Percentiles rank a stretch among this genome's conserved stretches.
Conservation (phyloP, 2,329 filamentous ascomycete species). For the Alternaria infectoria region DNA sequence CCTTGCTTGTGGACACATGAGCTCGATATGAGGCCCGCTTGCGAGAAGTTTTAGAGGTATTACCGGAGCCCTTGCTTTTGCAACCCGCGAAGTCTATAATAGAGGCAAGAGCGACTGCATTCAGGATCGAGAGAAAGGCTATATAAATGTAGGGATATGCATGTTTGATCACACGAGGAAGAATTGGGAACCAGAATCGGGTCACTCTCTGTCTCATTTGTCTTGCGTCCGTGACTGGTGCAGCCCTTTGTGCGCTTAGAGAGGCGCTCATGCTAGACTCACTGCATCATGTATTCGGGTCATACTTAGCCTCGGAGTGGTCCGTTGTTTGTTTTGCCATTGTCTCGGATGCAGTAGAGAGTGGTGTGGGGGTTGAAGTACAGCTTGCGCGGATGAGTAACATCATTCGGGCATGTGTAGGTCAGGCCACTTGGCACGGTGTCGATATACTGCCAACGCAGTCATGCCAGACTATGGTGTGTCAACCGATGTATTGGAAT, state of each 20-base stretch:
- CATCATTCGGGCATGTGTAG: neutral
- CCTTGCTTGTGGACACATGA: conserved; percentile 61
- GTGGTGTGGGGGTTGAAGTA: neutral
- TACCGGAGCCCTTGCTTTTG: neutral
- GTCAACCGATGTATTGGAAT: neutral
- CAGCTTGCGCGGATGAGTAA: neutral
- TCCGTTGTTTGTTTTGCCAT: neutral
- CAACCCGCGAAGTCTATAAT: neutral
- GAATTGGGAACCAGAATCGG: neutral
- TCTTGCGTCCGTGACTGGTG: neutral
- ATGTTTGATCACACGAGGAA: neutral
- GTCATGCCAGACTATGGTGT: neutral
- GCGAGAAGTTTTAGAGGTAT: conserved; percentile 55
- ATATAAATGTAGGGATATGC: neutral
- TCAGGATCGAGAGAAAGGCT: neutral
- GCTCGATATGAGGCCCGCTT: conserved; percentile 58
- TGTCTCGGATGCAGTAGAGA: neutral
- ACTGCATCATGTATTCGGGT: neutral
- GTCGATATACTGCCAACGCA: neutral
- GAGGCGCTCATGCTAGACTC: neutral
- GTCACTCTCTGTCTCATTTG: neutral
- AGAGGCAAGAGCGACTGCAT: neutral
- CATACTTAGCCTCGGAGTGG: neutral
- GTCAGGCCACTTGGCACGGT: neutral
- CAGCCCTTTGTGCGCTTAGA: neutral